Evolutionary conservation across 192 early-diverging fungal species (phyloP), one percentile per base, ranked within the genome.

Genomic region (Coemansia sp.): DNA sequence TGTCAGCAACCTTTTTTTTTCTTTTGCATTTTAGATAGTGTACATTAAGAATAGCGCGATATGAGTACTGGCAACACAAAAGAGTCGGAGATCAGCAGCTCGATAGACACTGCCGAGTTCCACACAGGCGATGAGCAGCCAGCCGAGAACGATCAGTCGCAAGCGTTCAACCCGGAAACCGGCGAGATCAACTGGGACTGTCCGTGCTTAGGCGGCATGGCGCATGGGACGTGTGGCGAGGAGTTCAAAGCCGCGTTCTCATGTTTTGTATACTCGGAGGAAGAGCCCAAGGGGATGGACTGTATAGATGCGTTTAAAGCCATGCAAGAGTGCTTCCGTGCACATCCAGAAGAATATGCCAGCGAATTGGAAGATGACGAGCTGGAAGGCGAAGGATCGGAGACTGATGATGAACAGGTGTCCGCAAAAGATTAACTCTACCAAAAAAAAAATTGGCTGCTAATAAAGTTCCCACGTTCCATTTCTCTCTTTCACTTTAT

Each of bases 151-250:
- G 31, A 21, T 36, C 83, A 82, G 49, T 58, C 85, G 30, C 83
- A 82, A 54, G 87, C 87, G 26, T 87, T 83, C 40, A 72, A 90
- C 57, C 85, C 85, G 1, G 88, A 90, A 57, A 90, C 88, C 0
- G 89, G 89, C 42, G 87, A 91, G 82, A 94, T 97, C 75, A 94
- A 95, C 82, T 96, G 92, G 91, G 94, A 93, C 71, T 94, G 93
- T 55, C 94, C 94, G 21, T 97, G 96, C 64, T 65, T 98, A 6
- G 94, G 88, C 32, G 87, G 85, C 31, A 99, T 99, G 96, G 92
- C 91, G 10, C 81, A 92, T 23, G 91, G 92, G 11, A 91, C 96
- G n/a, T 99, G 96, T 69, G 96, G 93, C 18, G 94, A 97, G 56
- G 73, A 85, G 55, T 99, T 99, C 82, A 96, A 96, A 66, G 87